A percentile compares a stretch with the other conserved stretches of the same genome.
phyloP scores from a whole-genome alignment of 2,329 filamentous ascomycete genomes.

The Ophiostoma tasmaniense region DNA sequence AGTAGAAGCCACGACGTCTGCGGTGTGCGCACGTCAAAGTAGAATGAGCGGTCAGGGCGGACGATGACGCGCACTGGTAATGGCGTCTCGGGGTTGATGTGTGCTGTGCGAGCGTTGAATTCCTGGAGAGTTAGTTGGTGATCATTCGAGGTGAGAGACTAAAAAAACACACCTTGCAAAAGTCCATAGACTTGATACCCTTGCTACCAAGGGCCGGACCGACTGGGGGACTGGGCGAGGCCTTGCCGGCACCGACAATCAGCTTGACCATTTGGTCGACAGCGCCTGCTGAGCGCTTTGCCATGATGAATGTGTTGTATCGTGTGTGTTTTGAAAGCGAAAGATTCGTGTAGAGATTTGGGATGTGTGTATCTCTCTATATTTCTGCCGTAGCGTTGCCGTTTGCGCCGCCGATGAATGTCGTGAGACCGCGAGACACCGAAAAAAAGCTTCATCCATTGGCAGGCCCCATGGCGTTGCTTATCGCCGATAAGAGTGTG shows the following conservation, averaged over 20 bases:
- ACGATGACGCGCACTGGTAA: conserved; percentile 87
- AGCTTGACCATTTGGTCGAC: conserved; percentile 83
- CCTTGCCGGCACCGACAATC: conserved; percentile 93
- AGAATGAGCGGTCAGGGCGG: conserved; percentile 84
- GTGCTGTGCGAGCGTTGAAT: conserved; percentile 89
- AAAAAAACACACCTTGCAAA: conserved; percentile 68
- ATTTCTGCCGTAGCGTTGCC: not conserved
- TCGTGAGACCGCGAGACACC: not conserved
- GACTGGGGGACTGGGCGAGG: conserved; percentile 88
- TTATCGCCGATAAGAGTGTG: not conserved
- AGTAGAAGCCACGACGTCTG: conserved; percentile 88
- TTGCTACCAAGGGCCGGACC: conserved; percentile 94
- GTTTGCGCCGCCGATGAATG: not conserved
- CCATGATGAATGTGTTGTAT: conserved; percentile 34
- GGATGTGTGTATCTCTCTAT: not conserved
- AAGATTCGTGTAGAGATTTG: not conserved
- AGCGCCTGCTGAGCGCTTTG: conserved; percentile 33
- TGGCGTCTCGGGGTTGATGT: conserved; percentile 74
- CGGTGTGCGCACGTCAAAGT: conserved; percentile 87
- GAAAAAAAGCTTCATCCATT: not conserved
- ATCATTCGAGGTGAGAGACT: not conserved
- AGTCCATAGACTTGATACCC: conserved; percentile 98
- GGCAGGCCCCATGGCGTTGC: not conserved
- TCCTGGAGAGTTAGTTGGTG: conserved; percentile 50
- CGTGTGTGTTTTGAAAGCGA: not conserved